Percentiles rank a stretch among this genome's conserved stretches.
Evolutionary conservation across 805 yeast genomes (phyloP).

Genomic region (Wickerhamomyces hampshirensis): DNA sequence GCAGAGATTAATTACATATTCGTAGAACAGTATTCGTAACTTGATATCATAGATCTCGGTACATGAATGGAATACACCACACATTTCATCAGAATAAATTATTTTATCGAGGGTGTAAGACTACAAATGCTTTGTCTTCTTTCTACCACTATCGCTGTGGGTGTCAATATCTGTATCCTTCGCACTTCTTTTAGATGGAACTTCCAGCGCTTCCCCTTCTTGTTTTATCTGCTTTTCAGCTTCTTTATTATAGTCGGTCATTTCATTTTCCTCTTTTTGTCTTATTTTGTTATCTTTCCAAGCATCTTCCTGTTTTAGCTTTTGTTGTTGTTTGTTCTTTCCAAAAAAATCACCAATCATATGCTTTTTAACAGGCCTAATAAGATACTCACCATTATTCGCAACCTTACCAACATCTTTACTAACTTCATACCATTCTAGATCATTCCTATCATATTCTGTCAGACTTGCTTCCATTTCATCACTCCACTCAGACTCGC

Average conservation of each 20-base stretch:
- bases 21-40: no score
- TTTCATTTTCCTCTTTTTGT: not conserved
- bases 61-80: no score
- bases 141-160: not conserved
- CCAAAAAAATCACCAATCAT: conserved; percentile 14
- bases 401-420: conserved; percentile 59
- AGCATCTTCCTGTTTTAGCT: not conserved
- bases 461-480: conserved; percentile 36
- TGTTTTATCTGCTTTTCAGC: not conserved
- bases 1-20: no score
- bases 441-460: conserved; percentile 28
- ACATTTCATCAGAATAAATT: no score
- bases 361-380: conserved; percentile 22
- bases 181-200: not conserved
- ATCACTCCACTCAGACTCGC: conserved; percentile 35
- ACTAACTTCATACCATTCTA: conserved; percentile 53
- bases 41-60: no score
- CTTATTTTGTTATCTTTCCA: not conserved
- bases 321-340: conserved; percentile 1
- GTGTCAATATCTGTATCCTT: not conserved
- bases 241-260: not conserved
- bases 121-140: not conserved
- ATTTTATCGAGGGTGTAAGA: no score
- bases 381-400: conserved; percentile 36
- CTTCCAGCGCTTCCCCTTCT: not conserved